phyloP scores from a whole-genome alignment of 148 eudicot species.

The Rhododendron griersonianum region DNA sequence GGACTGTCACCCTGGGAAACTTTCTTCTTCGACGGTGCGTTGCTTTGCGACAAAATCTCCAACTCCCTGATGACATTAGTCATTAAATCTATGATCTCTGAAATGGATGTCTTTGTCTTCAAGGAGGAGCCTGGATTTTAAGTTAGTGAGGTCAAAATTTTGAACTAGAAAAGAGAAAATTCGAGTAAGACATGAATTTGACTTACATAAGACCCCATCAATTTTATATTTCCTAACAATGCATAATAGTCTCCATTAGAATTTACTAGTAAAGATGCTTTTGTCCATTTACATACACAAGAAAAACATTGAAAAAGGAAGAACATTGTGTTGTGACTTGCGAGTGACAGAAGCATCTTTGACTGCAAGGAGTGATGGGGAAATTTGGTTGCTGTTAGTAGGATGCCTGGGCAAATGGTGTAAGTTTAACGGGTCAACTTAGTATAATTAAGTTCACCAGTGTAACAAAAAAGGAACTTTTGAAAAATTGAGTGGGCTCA shows the following conservation, averaged over 20 bases:
- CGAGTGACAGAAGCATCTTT: neutral
- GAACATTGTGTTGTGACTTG: neutral
- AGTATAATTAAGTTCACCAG: neutral
- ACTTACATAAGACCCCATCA: neutral
- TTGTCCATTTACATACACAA: neutral
- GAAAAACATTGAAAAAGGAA: neutral
- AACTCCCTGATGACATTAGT: neutral
- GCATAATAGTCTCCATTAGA: neutral
- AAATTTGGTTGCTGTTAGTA: neutral
- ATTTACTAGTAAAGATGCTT: conserved; percentile 1
- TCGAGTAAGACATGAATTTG: neutral
- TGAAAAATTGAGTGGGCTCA: neutral
- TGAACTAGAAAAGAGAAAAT: neutral
- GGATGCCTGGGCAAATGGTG: neutral
- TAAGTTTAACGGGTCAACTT: neutral
- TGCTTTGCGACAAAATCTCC: neutral
- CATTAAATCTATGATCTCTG: neutral
- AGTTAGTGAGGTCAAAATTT: neutral
- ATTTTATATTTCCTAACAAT: neutral
- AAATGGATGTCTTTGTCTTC: neutral
- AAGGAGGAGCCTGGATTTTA: neutral
- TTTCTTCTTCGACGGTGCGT: neutral
- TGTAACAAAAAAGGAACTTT: neutral
- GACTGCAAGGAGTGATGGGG: neutral
- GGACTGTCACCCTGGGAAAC: neutral